Base-by-base conservation (phyloP, 345 rosid genomes). In the Ailanthus altissimus region DNA sequence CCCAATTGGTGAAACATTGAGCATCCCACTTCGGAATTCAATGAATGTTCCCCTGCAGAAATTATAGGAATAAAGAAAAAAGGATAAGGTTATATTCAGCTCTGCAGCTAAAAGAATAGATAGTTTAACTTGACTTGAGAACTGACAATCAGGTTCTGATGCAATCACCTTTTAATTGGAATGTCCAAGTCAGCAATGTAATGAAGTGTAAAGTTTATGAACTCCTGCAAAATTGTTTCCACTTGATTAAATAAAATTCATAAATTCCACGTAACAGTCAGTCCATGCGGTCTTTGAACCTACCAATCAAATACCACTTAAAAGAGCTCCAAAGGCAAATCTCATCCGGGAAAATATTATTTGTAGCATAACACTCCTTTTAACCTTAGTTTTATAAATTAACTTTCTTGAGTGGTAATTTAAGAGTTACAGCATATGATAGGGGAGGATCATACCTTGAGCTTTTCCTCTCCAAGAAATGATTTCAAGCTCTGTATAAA, bases 111-210 rank as follows among this genome's bases (percentile, higher is more conserved):
- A 16, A 74, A 59, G 70, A 67, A 50, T 46, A 53, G 7, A 69
- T 12, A 20, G 68, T 77, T 45, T 68, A 50, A 65, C 49, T 57
- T 38, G 16, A 72, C 65, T 59, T 66, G 32, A 14, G 61, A 75
- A 32, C 13, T 32, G 14, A 67, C 67, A 40, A 26, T 45, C 40
- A 49, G 46, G 54, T 72, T 23, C 8, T 50, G 9, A 51, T 60
- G 49, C 54, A 53, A 81, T 77, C 74, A 90, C 99, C 99, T 89
- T 86, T 96, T 96, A 75, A 96, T 91, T 7, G 98, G 99, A 80
- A 96, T 96, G 82, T 96, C 99, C 90, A 96, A 84, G 85, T 96
- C 95, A 54, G 98, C 98, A 85, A 96, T 91, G 81, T 91, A 93
- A 76, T 90, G 98, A 68, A 96, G 91, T 0, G 90, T 78, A 79